Evolutionary conservation across 116 monocot genomes (phyloP), one percentile per base, ranked within the genome.

Genomic region (Trichopus zeylanicus): DNA sequence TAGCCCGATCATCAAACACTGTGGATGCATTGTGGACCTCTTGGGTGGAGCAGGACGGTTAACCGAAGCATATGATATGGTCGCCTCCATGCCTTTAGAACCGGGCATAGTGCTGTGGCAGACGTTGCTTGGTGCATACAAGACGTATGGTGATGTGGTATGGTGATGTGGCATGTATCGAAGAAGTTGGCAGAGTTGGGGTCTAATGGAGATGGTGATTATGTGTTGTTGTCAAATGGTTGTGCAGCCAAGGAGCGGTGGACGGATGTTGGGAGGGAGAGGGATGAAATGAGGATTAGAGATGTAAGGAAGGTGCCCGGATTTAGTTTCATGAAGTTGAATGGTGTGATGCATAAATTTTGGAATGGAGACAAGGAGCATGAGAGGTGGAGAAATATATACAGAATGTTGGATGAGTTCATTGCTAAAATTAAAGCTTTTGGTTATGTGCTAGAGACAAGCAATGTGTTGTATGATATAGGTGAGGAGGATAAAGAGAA

Each of bases 401-500:
- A 77, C 31, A 20, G 20, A 26, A 56, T 51, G 54, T 48, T 98
- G 70, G 84, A 88, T 38, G 87, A 88, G 57, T 73, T 98, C 7
- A 55, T 54, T 46, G 70, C 26, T n/a, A 77, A 66, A 66, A 78
- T 98, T 27, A 60, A 30, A 47, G 75, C 42, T 47, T 46, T 88
- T 37, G 97, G 98, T 15, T 84, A 91, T 61, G 62, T 73, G 38
- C 61, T 87, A 0, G 91, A 87, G 52, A 85, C 83, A 0, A 61
- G 46, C 9, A 73, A 77, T 55, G 81, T 97, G 31, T 47, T 97
- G 69, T 91, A 97, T 55, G 95, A 90, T 60, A 80, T 98, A 22
- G 80, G 72, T 48, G 88, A 98, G 57, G 88, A 98, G 71, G 91
- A 98, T 25, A 98, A 98, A 55, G 78, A 98, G 67, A 57, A 75